These are phyloP conservation scores for Yamadazyma jaroonii DNA, from an alignment of 1,139 yeast genomes.

Conservation along the genomic window DNA sequence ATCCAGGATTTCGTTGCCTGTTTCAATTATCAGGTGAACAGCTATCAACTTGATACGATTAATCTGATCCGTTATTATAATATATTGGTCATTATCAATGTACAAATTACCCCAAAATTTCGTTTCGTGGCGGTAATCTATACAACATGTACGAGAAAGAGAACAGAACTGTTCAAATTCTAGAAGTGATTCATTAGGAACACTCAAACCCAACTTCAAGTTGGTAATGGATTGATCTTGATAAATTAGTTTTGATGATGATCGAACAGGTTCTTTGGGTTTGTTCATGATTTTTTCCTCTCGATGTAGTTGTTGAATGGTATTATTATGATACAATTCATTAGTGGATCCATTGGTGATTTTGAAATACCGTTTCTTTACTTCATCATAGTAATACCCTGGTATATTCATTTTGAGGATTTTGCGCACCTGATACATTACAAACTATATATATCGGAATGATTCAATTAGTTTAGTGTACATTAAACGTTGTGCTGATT, in stretches of 20 bases:
- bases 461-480: too few species aligned
- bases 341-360: conserved; percentile 30
- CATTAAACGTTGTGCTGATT: too few species aligned
- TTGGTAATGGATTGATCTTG: conserved; percentile 7
- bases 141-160: conserved; percentile 6
- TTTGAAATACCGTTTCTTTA: conserved; percentile 42
- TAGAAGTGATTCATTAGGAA: conserved; percentile 7
- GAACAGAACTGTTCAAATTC: conserved; percentile 13
- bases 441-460: too few species aligned
- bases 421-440: too few species aligned
- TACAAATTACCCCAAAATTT: conserved; percentile 13
- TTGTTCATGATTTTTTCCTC: conserved; percentile 10
- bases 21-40: conserved; percentile 5
- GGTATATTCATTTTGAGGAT: conserved; percentile 28
- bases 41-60: conserved; percentile 10
- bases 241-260: conserved; percentile 11
- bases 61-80: conserved; percentile 12
- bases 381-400: conserved; percentile 47
- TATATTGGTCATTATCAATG: conserved; percentile 6
- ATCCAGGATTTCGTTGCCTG: neutral
- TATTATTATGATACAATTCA: conserved; percentile 26
- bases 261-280: conserved; percentile 4
- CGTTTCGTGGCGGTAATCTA: conserved; percentile 11
- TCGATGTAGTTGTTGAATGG: conserved; percentile 30
- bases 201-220: conserved; percentile 11